Base-by-base conservation (phyloP, 257 asterid species). In the Perilla frutescens region DNA sequence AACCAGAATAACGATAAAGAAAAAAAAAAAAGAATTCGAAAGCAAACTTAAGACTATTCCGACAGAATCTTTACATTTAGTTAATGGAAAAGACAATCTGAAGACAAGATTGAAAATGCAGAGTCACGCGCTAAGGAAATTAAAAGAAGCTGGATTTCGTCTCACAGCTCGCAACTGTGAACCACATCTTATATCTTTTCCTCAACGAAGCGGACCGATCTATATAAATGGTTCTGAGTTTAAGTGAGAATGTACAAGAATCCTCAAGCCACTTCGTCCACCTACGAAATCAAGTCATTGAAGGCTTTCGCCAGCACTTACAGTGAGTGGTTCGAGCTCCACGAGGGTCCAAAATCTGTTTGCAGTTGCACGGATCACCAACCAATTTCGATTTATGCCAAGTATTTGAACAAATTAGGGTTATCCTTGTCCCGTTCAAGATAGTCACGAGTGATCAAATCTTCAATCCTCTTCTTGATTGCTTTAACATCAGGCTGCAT, bases 401-500 rank as follows among this genome's bases (percentile, higher is more conserved):
- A 79, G 77, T 88, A 88, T 59, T 86, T 88, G 86, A 88, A 84
- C 79, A 84, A 1, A 82, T 83, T 86, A 2, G 87, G 88, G 73
- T 86, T 86, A 6, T 85, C 91, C 80, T 81, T 88, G 81, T 88
- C 93, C 20, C 93, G 83, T 74, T 88, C 93, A 63, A 88, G 87
- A 68, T 88, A 88, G 76, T 88, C 93, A 3, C 93, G 84, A 9
- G 90, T 84, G 82, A 88, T 85, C 81, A 88, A 53, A 75, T 88
- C 93, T 78, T 88, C 93, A 39, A 86, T 85, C 70, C 91, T 82
- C 80, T 86, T 88, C 88, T 88, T 88, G 80, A 88, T 88, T 36
- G 88, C 87, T 75, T 88, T 86, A 2, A 84, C 89, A 51, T 88
- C 89, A 41, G 91, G 91, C 88, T 87, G 75, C 73, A 71, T 53